Evolutionary conservation across 768 basidiomycete species (phyloP).

Genomic region (Xerocomus spinulosus): DNA sequence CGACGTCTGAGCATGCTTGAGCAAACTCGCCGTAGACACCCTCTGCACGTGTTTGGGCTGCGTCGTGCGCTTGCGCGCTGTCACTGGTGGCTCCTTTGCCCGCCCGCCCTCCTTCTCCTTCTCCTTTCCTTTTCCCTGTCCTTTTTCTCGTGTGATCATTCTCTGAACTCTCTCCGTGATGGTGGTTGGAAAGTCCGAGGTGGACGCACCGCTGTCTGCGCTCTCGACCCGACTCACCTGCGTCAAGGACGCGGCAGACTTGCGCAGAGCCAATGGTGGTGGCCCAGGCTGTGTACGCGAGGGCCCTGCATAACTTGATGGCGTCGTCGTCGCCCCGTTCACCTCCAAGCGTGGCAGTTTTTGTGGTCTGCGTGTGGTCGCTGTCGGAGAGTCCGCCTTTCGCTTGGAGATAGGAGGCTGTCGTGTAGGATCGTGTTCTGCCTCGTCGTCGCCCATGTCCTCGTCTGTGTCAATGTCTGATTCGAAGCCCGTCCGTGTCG

Average conservation of each 20-base stretch:
- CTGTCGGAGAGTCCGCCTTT: conserved; percentile 15
- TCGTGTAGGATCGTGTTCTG: conserved; percentile 1
- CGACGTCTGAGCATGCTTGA: conserved; percentile 16
- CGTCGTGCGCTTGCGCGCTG: conserved; percentile 14
- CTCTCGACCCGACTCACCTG: neutral
- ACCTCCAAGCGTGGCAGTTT: conserved; percentile 22
- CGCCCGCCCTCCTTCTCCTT: neutral
- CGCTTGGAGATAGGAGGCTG: conserved; percentile 22
- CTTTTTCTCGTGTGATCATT: conserved; percentile 2
- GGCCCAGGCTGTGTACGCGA: conserved; percentile 10
- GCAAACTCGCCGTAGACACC: conserved; percentile 11
- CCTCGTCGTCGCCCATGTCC: conserved; percentile 22
- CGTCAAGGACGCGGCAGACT: neutral
- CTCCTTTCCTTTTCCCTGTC: neutral
- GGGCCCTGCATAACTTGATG: neutral
- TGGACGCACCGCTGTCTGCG: conserved; percentile 6
- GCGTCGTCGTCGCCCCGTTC: neutral
- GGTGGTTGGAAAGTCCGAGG: conserved; percentile 13
- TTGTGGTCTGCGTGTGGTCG: conserved; percentile 3
- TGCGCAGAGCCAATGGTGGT: neutral
- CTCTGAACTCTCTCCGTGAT: conserved; percentile 18
- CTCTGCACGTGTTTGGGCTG: conserved; percentile 4
- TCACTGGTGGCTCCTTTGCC: neutral
- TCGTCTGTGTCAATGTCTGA: conserved; percentile 14
- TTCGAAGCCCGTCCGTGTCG: conserved; percentile 8